Evolutionary conservation across 768 basidiomycete genomes (phyloP), one percentile per base, ranked within the genome.

Genomic region (Termitomyces sp.): DNA sequence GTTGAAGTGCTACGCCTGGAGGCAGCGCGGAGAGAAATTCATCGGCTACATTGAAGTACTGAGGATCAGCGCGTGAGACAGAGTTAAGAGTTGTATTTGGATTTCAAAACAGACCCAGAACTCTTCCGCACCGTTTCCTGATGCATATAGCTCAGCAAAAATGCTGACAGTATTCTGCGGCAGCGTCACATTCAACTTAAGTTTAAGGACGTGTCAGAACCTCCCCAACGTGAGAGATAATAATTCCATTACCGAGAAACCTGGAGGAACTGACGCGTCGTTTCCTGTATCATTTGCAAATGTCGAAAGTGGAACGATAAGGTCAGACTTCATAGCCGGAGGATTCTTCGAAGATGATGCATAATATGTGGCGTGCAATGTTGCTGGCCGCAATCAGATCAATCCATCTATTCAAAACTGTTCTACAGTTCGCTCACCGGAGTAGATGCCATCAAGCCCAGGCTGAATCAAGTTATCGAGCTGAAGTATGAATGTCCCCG

Each of bases 31-130:
- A 53, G 24, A 90, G 58, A 65, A 84, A 88, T 58, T 84, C 64
- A 62, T 88, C 80, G 5, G 87, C 77, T 22, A 75, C 72, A 60
- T 90, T 89, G 72, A 78, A 84, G 64, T 90, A 92, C 89, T 89
- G 61, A 18, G 41, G 53, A 15, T 24, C 10, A 33, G 37, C 34
- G 42, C 24, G 37, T 52, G 59, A 53, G 52, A 49, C 29, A 4
- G 13, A 28, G 31, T 18, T 5, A 10, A 8, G 13, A 7, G 18
- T 7, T 44, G 42, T 3, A 28, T 46, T 47, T 29, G 7, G 15
- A 18, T 16, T 24, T 22, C 6, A 5, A 56, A 48, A 48, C 60
- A 29, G 61, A 88, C 88, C 90, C 90, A 92, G 65, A 90, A 90
- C 69, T 92, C 90, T 67, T 80, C 78, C 22, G 73, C 64, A 15